phyloP scores from a whole-genome alignment of 176 grass and related monocot genomes.

The Neostapfia colusana region DNA sequence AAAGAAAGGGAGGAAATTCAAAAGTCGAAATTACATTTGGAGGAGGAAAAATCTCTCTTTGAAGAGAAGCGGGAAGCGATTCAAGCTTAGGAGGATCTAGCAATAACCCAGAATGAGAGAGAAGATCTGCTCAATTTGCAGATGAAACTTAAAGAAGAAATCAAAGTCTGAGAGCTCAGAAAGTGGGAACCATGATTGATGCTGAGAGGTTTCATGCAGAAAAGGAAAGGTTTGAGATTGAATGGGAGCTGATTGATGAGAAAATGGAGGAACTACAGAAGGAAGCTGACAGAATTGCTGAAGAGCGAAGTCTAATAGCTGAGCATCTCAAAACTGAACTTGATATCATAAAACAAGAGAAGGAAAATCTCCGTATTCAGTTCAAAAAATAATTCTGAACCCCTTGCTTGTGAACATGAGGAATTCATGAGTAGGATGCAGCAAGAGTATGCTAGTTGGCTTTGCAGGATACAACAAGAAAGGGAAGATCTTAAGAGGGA shows the following conservation, averaged over 20 bases:
- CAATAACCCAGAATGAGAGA: constrained; percentile 68
- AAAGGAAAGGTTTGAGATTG: constrained; percentile 92
- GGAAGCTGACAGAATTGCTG: constrained; percentile 61
- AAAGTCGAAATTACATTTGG: constrained; percentile 63
- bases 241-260: constrained; percentile 93
- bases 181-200: constrained; percentile 61
- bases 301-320: constrained; percentile 59
- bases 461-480: constrained; percentile 71
- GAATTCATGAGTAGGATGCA: constrained; percentile 85
- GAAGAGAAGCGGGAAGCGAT: constrained; percentile 65
- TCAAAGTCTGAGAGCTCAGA: constrained; percentile 84
- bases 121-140: constrained; percentile 63
- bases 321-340: constrained; percentile 65
- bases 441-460: constrained; percentile 67
- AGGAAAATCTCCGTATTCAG: constrained; percentile 62
- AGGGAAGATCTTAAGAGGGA: constrained; percentile 74
- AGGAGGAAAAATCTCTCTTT: constrained; percentile 58
- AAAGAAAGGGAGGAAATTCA: constrained; percentile 61
- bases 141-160: constrained; percentile 88
- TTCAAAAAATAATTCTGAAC: constrained; percentile 70
- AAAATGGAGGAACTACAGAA: constrained; percentile 75
- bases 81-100: constrained; percentile 52
- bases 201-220: constrained; percentile 78
- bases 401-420: constrained; percentile 65
- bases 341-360: constrained; percentile 74